Conservation (phyloP, 805 yeast genomes). For the Wickerhamiella siamensis region DNA sequence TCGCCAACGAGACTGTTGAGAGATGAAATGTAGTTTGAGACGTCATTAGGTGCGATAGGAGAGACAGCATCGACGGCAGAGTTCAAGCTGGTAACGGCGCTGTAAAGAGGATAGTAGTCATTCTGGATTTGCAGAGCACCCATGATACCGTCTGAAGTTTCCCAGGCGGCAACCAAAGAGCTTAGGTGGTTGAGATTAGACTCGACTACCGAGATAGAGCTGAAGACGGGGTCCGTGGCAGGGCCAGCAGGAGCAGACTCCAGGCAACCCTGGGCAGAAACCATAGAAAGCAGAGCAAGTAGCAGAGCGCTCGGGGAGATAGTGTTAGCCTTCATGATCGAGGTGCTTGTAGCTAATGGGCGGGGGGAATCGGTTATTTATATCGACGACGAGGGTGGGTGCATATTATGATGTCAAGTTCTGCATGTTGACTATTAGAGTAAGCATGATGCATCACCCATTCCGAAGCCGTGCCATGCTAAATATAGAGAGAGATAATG, state of each 20-base stretch:
- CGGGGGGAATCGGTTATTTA: too few species aligned
- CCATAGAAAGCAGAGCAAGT: background rate
- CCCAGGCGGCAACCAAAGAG: conserved; percentile 5
- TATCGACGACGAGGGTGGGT: too few species aligned
- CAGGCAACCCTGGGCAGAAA: background rate
- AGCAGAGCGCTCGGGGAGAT: too few species aligned
- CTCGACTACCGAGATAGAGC: background rate
- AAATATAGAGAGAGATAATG: too few species aligned
- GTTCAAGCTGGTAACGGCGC: background rate
- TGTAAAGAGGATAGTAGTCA: conserved; percentile 5
- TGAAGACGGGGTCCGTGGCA: background rate
- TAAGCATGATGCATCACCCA: too few species aligned
- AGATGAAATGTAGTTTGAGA: background rate
- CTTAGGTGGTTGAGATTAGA: background rate
- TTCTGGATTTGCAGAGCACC: conserved; percentile 11
- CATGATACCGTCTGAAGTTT: conserved; percentile 6
- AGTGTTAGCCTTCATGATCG: too few species aligned
- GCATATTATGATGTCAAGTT: too few species aligned
- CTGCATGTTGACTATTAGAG: too few species aligned
- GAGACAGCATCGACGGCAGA: conserved; percentile 3
- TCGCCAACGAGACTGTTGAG: conserved; percentile 9
- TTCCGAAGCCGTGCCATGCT: too few species aligned
- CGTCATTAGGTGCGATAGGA: conserved; percentile 3
- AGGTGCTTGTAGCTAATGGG: too few species aligned
- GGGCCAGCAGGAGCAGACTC: background rate